Evolutionary conservation across 1,284 basidiomycete genomes (phyloP).

Genomic region (Earliella scabrosa): DNA sequence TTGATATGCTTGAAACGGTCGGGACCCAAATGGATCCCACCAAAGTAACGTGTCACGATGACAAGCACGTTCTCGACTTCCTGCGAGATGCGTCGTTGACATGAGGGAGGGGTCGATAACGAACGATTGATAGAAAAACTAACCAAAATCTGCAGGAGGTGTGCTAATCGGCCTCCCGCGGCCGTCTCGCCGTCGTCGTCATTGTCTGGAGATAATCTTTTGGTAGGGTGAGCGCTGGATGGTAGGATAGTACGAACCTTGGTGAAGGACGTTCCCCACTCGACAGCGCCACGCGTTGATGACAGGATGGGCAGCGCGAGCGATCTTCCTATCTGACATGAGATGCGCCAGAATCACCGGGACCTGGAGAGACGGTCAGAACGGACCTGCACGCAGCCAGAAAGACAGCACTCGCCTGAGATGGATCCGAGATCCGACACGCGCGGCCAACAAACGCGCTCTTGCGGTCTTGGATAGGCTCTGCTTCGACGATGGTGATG

Average conservation of each 20-base stretch:
- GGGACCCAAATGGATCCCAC: constrained; percentile 82
- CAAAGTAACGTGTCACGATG: constrained; percentile 82
- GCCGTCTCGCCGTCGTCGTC: constrained; percentile 94
- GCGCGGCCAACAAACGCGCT: constrained; percentile 85
- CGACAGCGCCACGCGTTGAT: constrained; percentile 90
- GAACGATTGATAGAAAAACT: constrained; percentile 30
- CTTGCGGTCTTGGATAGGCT: constrained; percentile 83
- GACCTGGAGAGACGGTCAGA: constrained; percentile 48
- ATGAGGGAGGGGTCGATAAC: not conserved
- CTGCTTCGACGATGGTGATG: constrained; percentile 67
- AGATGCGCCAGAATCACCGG: constrained; percentile 74
- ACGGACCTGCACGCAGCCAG: too few relatives aligned
- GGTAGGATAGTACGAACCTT: constrained; percentile 52
- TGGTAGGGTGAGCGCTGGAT: not conserved
- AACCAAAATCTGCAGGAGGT: constrained; percentile 87
- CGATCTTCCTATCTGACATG: constrained; percentile 72
- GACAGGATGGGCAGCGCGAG: constrained; percentile 85
- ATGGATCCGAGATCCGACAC: constrained; percentile 77
- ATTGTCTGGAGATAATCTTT: constrained; percentile 62
- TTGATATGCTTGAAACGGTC: constrained; percentile 95
- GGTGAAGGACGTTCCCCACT: constrained; percentile 67
- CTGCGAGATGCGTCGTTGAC: constrained; percentile 39
- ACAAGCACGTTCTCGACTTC: constrained; percentile 85
- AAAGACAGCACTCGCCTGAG: constrained; percentile 53
- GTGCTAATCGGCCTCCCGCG: constrained; percentile 85